Evolutionary conservation across 108 stramenopile genomes (phyloP), one percentile per base, ranked within the genome.

Genomic region (Hondaea fermentalgiana): DNA sequence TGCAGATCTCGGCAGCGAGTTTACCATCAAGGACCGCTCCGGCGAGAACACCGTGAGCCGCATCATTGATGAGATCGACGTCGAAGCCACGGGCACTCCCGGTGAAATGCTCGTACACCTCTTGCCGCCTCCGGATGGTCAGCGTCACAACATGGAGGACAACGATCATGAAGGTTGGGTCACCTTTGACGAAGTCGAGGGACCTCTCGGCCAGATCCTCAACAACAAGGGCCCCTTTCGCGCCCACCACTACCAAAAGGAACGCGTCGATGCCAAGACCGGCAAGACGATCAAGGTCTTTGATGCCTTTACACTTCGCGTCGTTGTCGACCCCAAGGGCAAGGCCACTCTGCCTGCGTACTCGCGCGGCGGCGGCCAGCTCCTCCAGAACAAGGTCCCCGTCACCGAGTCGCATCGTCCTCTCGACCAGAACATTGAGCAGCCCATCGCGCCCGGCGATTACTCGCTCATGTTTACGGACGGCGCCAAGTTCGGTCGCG

Each of bases 141-240:
- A 90, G 44, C 90, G 88, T 51, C 92, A 92, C 89, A 90, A 91
- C 51, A 88, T 93, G 88, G 72, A 93, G 59, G 92, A 92, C 90
- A 92, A n/a, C 51, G 89, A 92, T 43, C 92, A 92, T 49, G 89
- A 90, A 43, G 92, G 92, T 5, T 93, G 91, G 91, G 90, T 92
- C 44, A 47, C 45, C 19, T 83, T 83, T 28, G 76, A 83, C 23
- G 90, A 92, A 17, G 55, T 92, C 42, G 55, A 76, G 69, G 44
- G 83, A 5, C 87, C 35, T 0, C 28, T 60, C 28, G 88, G 47
- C 4, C 17, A 16, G n/a, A 25, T 21, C 21, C 58, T 87, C 25
- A 87, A 76, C 59, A 59, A 19, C 58, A 29, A 45, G 8, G 28
- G 71, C 0, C 72, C 83, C 58, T 87, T 89, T n/a, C 72, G 76